A percentile compares a stretch with the other conserved stretches of the same genome.
Evolutionary conservation across 176 grass and related monocot species (phyloP).

Genomic region (Musa schizocarpa): DNA sequence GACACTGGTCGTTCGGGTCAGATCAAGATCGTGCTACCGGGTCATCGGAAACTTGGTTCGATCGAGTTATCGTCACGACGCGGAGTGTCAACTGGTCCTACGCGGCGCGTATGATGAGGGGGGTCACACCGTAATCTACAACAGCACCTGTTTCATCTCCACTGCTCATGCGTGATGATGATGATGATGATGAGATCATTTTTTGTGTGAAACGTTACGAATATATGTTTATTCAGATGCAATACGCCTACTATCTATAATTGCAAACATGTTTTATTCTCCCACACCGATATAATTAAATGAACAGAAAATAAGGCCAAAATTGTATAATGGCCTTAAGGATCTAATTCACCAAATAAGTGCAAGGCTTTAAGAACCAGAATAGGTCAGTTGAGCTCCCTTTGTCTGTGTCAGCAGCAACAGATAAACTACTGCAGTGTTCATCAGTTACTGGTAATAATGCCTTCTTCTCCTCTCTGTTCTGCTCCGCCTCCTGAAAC

Average conservation of each 20-base stretch:
- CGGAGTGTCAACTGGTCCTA: slow-evolving; percentile 51
- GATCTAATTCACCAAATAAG: slow-evolving; percentile 51
- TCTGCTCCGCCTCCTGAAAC: slow-evolving; percentile 51
- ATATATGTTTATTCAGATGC: no score
- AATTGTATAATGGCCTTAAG: neutral
- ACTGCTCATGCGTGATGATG: slow-evolving; percentile 18
- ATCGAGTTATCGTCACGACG: slow-evolving; percentile 39
- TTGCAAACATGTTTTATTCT: neutral
- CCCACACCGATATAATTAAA: neutral
- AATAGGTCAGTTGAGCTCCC: slow-evolving; percentile 58
- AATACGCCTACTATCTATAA: no score
- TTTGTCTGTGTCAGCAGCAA: slow-evolving; percentile 35
- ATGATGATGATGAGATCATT: neutral
- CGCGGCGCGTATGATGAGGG: slow-evolving; percentile 25
- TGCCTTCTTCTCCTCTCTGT: slow-evolving; percentile 42
- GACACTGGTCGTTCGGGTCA: slow-evolving; percentile 39
- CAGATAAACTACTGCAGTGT: slow-evolving; percentile 22
- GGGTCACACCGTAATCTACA: slow-evolving; percentile 5
- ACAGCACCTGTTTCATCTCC: slow-evolving; percentile 33
- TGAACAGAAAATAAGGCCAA: neutral
- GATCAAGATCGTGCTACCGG: slow-evolving; percentile 36
- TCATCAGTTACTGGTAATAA: slow-evolving; percentile 49
- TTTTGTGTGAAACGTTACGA: neutral
- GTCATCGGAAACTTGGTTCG: slow-evolving; percentile 48
- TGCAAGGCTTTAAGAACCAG: slow-evolving; percentile 97